phyloP scores from a whole-genome alignment of 2,329 filamentous ascomycete species.

The Tolypocladium album region DNA sequence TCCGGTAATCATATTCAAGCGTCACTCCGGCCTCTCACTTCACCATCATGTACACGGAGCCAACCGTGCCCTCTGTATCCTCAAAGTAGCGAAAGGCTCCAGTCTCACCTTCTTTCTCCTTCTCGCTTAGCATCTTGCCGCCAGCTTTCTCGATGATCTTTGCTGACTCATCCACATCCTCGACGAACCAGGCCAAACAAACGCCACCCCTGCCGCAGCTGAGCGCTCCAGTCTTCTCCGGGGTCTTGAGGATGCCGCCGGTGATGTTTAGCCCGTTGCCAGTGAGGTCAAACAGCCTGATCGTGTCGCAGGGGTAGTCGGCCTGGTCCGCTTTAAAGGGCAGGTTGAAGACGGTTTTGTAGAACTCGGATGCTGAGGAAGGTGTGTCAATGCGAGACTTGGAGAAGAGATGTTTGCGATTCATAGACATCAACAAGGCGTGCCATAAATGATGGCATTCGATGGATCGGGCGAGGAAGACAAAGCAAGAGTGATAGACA shows the following conservation, averaged over 20 bases:
- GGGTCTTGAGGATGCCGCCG: constrained; percentile 16
- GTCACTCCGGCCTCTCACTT: not conserved
- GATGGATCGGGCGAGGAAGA: not conserved
- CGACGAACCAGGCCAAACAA: constrained; percentile 17
- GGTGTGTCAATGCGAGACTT: not conserved
- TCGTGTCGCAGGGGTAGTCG: constrained; percentile 5
- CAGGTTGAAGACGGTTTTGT: constrained; percentile 16
- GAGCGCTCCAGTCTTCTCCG: constrained; percentile 12
- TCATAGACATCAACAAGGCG: not conserved
- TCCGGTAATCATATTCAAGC: too few species aligned
- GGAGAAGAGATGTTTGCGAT: not conserved
- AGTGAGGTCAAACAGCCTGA: constrained; percentile 18
- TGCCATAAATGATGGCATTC: not conserved
- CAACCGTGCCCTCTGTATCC: constrained; percentile 19
- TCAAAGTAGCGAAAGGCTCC: constrained; percentile 19
- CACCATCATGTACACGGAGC: constrained; percentile 17
- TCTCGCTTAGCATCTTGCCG: constrained; percentile 16
- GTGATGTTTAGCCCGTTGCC: constrained; percentile 13
- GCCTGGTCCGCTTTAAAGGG: constrained; percentile 7
- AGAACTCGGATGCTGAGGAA: constrained; percentile 15
- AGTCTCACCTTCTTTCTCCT: constrained; percentile 14
- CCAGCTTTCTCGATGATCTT: constrained; percentile 15
- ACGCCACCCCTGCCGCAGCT: constrained; percentile 15
- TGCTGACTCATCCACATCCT: constrained; percentile 14
- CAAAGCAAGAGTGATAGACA: not conserved